Percentiles rank a stretch among this genome's conserved stretches.
Evolutionary conservation across 805 yeast species (phyloP).

Genomic region (Ogataea trehaloabstinens): DNA sequence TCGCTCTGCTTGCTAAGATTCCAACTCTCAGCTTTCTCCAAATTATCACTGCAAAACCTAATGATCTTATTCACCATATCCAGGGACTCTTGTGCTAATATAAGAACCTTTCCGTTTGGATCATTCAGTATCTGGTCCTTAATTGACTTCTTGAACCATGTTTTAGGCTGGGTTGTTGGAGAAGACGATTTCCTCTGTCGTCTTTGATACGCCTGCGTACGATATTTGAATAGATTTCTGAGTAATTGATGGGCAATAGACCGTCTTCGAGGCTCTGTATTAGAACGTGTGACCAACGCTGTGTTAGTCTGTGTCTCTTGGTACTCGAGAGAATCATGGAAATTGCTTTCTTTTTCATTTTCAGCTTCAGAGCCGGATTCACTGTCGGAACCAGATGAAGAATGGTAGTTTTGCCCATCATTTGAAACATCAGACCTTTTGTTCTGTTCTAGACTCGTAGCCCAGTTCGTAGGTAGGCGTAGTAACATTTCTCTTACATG

Average conservation of each 20-base stretch:
- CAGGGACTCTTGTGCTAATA: conserved; percentile 84
- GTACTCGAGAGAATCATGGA: conserved; percentile 20
- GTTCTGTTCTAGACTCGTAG: conserved; percentile 35
- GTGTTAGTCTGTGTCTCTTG: conserved; percentile 10
- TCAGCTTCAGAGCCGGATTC: conserved; percentile 28
- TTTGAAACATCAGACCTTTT: conserved; percentile 5
- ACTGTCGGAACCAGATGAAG: conserved; percentile 6
- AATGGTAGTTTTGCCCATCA: conserved; percentile 1
- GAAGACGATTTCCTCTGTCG: conserved; percentile 2
- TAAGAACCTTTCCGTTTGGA: conserved; percentile 68
- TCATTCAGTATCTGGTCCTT: conserved; percentile 32
- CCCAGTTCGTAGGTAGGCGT: conserved; percentile 73
- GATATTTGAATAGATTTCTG: conserved; percentile 29
- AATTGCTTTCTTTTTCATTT: conserved; percentile 21
- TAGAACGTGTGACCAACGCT: not conserved
- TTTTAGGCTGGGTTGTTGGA: conserved; percentile 4
- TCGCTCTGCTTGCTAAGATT: conserved; percentile 29
- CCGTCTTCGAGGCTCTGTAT: conserved; percentile 2
- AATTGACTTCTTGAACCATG: conserved; percentile 29
- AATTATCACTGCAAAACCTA: conserved; percentile 78
- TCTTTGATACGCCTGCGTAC: conserved; percentile 5
- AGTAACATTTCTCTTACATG: conserved; percentile 78
- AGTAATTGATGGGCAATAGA: conserved; percentile 28
- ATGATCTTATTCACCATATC: conserved; percentile 85
- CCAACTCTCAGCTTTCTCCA: conserved; percentile 87